Conservation (phyloP, 2,329 filamentous ascomycete species). For the Fusarium burgessii region DNA sequence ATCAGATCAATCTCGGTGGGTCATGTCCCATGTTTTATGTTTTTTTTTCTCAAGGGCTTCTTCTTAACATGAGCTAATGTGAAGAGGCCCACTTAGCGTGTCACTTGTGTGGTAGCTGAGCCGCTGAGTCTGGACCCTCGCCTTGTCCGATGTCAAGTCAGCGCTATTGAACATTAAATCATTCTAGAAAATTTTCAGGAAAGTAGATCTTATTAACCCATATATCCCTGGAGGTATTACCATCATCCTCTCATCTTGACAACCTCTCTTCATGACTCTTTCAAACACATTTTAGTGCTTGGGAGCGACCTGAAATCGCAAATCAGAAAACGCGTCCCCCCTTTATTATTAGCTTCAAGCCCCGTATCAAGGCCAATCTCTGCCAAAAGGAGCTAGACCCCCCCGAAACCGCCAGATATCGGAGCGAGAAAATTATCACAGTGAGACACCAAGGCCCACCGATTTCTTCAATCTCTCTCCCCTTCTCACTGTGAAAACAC, state of each 20-base stretch:
- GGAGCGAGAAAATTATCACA: constrained; percentile 29
- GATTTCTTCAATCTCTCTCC: neutral
- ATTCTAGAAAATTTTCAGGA: neutral
- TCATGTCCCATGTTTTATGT: neutral
- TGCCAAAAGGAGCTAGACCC: neutral
- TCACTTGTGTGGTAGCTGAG: neutral
- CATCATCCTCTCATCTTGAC: no score
- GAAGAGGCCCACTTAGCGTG: constrained; percentile 20
- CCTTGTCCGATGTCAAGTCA: neutral
- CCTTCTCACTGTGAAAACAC: constrained; percentile 33
- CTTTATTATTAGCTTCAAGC: no score
- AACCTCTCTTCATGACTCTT: no score
- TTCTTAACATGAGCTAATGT: neutral
- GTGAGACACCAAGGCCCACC: constrained; percentile 30
- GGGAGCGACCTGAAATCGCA: neutral
- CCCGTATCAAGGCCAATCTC: neutral
- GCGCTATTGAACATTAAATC: neutral
- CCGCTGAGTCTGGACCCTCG: neutral
- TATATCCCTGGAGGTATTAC: no score
- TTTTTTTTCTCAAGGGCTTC: constrained; percentile 16
- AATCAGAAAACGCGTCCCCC: neutral
- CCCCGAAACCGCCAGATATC: constrained; percentile 10
- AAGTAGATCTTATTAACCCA: neutral
- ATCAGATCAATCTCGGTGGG: constrained; percentile 43
- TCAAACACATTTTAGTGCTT: no score